Evolutionary conservation across 2,329 filamentous ascomycete species (phyloP).

Genomic region (Venturia carpophila): DNA sequence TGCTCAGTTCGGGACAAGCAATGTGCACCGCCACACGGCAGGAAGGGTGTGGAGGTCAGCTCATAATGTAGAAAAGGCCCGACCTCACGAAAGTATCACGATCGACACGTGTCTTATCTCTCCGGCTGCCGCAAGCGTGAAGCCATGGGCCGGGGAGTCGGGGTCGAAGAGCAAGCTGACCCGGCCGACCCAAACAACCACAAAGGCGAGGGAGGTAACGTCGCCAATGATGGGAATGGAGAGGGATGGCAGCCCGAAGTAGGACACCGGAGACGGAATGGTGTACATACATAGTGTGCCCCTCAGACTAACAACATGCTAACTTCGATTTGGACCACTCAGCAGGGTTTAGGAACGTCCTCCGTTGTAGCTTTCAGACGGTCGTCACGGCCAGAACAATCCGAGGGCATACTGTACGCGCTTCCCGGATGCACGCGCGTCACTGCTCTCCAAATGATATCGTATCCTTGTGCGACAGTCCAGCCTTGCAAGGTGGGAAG

Average conservation of each 20-base stretch:
- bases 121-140: conserved; percentile 1
- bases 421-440: no score
- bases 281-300: no score
- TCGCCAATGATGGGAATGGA: not conserved
- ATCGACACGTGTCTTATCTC: not conserved
- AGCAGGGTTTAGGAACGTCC: not conserved
- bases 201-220: no score
- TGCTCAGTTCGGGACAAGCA: no score
- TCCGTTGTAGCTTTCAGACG: not conserved
- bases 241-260: not conserved
- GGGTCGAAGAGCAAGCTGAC: not conserved
- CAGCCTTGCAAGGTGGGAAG: not conserved
- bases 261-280: not conserved
- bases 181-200: no score
- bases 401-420: no score
- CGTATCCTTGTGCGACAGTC: not conserved
- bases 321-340: not conserved
- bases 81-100: not conserved
- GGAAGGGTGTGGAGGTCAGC: no score
- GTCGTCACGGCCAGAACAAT: not conserved
- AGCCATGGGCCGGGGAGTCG: not conserved
- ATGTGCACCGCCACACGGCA: no score
- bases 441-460: no score
- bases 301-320: not conserved
- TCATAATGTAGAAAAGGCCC: no score